These are phyloP conservation scores for Friedmanniomyces simplex DNA, from an alignment of 495 filamentous ascomycete genomes.

Conservation along the genomic window DNA sequence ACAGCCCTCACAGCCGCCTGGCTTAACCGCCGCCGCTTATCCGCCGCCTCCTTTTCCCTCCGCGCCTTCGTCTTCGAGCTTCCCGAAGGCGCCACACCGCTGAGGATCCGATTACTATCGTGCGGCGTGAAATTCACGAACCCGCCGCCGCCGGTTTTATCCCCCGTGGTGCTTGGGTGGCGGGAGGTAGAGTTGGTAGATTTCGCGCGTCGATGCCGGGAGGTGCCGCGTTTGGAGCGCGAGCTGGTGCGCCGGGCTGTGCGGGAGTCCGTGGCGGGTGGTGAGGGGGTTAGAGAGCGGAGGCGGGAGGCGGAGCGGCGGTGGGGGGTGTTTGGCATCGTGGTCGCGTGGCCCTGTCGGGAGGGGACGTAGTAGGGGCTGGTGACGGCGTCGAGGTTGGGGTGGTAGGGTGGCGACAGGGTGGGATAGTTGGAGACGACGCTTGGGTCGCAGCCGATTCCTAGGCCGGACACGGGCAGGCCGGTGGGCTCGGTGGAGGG, in stretches of 20 bases:
- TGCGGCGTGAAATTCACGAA: slow-evolving; percentile 90
- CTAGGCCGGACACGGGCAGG: slow-evolving; percentile 8
- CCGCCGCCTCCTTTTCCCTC: slow-evolving; percentile 73
- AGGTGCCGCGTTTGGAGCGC: neutral
- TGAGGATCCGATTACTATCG: slow-evolving; percentile 72
- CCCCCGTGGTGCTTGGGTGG: slow-evolving; percentile 1
- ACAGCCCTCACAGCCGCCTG: slow-evolving; percentile 66
- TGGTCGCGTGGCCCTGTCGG: neutral
- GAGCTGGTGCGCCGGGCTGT: slow-evolving; percentile 1
- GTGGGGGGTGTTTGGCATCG: slow-evolving; percentile 7
- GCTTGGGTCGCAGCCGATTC: slow-evolving; percentile 20
- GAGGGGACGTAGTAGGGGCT: neutral
- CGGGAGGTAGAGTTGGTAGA: slow-evolving; percentile 7
- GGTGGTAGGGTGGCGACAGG: neutral
- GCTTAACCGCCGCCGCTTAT: slow-evolving; percentile 63
- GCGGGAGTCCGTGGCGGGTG: slow-evolving; percentile 13
- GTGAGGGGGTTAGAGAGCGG: slow-evolving; percentile 7
- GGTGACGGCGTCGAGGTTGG: neutral
- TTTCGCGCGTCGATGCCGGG: slow-evolving; percentile 10
- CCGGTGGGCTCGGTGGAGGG: slow-evolving; percentile 3
- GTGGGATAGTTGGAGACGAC: slow-evolving; percentile 5
- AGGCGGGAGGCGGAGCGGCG: slow-evolving; percentile 8
- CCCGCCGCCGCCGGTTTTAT: slow-evolving; percentile 43
- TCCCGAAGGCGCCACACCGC: slow-evolving; percentile 82
- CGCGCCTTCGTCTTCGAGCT: slow-evolving; percentile 88